Percentiles rank a stretch among this genome's conserved stretches.
Evolutionary conservation across 768 basidiomycete genomes (phyloP).

Genomic region (Mycena venus): DNA sequence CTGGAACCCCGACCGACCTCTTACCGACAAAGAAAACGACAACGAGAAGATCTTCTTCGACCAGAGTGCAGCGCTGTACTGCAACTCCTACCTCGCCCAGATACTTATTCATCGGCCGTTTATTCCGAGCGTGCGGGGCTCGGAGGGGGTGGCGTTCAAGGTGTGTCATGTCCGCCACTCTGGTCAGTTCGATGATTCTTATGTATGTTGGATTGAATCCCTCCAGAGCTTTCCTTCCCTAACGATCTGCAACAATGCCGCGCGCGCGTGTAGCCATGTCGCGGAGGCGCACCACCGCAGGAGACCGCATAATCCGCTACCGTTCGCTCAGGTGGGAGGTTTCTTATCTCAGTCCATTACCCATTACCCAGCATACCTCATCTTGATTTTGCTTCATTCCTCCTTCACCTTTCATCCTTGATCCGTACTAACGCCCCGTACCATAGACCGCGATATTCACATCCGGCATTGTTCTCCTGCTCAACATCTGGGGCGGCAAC

Average conservation of each 20-base stretch:
- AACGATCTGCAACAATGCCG: slow-evolving; percentile 76
- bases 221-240: slow-evolving; percentile 63
- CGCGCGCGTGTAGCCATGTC: slow-evolving; percentile 70
- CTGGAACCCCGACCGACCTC: slow-evolving; percentile 59
- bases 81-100: slow-evolving; percentile 59
- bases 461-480: slow-evolving; percentile 21
- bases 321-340: slow-evolving; percentile 20
- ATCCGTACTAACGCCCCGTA: neutral
- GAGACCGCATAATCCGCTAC: slow-evolving; percentile 22
- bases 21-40: too few relatives aligned
- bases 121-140: slow-evolving; percentile 62
- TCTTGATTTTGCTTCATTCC: neutral
- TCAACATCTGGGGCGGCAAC: slow-evolving; percentile 22
- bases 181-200: neutral
- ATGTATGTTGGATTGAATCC: neutral
- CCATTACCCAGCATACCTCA: too few relatives aligned
- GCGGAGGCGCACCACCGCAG: slow-evolving; percentile 58
- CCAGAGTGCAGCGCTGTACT: slow-evolving; percentile 51
- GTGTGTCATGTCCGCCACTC: too few relatives aligned
- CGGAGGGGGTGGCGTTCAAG: too few relatives aligned
- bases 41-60: slow-evolving; percentile 53
- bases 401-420: neutral
- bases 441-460: slow-evolving; percentile 29
- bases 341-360: too few relatives aligned
- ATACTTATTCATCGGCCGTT: slow-evolving; percentile 76